Conservation (phyloP, 371 early-diverging fungal species). For the Dichotomocladium elegans region DNA sequence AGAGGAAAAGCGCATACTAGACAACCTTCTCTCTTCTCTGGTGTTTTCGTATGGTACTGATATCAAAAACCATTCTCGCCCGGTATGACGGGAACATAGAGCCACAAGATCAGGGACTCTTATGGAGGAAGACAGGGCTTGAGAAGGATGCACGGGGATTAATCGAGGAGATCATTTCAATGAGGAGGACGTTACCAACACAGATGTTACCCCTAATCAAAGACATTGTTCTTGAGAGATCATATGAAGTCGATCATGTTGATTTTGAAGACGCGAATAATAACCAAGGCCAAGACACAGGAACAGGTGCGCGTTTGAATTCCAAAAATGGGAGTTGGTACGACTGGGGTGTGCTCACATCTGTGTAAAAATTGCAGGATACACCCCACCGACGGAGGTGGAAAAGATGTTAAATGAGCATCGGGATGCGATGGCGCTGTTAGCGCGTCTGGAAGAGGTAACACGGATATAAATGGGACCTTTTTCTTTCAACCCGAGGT, state of each 20-base stretch:
- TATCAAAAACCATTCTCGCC: neutral
- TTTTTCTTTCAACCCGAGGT: neutral
- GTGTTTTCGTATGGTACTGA: neutral
- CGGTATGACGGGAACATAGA: neutral
- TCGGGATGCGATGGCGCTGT: neutral
- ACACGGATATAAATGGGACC: neutral
- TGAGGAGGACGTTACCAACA: neutral
- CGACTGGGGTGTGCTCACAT: too few relatives aligned
- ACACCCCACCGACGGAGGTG: neutral
- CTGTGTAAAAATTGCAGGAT: neutral
- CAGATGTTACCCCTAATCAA: neutral
- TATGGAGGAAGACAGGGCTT: neutral
- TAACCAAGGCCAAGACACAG: neutral
- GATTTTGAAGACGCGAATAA: neutral
- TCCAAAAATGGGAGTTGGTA: too few relatives aligned
- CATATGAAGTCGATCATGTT: neutral
- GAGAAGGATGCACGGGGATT: neutral
- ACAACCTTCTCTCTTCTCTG: too few relatives aligned
- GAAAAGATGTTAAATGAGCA: conserved; percentile 2
- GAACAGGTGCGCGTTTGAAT: neutral
- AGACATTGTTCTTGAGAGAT: neutral
- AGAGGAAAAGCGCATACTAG: too few relatives aligned
- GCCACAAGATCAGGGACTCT: neutral
- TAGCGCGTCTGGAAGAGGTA: neutral
- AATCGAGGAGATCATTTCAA: neutral